phyloP scores from a whole-genome alignment of 441 rosid species.

The Corymbia calophylla region DNA sequence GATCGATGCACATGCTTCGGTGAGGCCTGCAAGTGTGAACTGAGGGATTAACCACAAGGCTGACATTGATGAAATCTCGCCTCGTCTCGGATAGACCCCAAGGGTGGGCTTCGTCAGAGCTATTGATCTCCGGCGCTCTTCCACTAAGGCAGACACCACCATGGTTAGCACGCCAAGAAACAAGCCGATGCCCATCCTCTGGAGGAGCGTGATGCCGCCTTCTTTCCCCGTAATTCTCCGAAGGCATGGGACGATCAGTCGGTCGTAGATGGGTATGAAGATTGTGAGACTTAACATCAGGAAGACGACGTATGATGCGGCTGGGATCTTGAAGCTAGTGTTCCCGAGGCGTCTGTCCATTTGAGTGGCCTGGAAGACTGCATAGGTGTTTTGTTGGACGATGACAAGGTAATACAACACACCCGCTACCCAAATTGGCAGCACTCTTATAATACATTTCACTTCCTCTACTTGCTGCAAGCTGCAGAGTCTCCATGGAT shows the following conservation, averaged over 20 bases:
- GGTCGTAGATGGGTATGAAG: slow-evolving; percentile 6
- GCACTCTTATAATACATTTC: background rate
- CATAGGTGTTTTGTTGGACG: background rate
- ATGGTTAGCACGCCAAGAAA: slow-evolving; percentile 17
- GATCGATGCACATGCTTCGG: slow-evolving; percentile 16
- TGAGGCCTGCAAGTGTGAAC: slow-evolving; percentile 17
- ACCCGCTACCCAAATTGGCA: background rate
- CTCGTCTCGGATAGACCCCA: slow-evolving; percentile 13
- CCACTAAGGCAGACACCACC: slow-evolving; percentile 23
- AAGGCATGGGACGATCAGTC: background rate
- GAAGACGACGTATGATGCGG: background rate
- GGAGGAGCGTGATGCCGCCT: background rate
- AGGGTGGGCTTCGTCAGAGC: slow-evolving; percentile 21
- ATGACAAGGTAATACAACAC: background rate
- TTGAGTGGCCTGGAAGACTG: background rate
- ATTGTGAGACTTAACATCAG: background rate
- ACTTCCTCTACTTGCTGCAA: background rate
- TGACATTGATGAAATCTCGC: slow-evolving; percentile 26
- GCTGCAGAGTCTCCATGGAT: background rate
- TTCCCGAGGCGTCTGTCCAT: background rate
- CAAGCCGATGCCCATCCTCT: slow-evolving; percentile 30
- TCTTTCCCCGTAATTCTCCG: background rate
- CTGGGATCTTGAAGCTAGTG: background rate
- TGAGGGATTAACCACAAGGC: slow-evolving; percentile 33
- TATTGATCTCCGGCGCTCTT: slow-evolving; percentile 12